These are phyloP conservation scores for Hirschioporus abietinus DNA, from an alignment of 768 basidiomycete species.

Conservation along the genomic window DNA sequence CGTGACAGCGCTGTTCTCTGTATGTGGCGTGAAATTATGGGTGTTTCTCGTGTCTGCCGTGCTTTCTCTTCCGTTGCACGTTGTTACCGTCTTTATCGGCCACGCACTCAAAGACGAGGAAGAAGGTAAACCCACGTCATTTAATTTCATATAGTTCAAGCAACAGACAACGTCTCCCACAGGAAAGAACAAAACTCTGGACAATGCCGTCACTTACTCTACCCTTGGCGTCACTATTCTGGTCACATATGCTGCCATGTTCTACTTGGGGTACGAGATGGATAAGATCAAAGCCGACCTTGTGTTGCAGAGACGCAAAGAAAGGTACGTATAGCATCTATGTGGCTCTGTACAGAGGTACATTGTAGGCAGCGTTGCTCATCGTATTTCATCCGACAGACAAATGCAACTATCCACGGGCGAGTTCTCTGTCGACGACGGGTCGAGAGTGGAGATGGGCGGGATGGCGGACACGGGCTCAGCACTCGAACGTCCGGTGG, in stretches of 20 bases:
- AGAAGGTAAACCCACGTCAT: background rate
- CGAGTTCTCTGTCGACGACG: background rate
- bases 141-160: background rate
- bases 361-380: background rate
- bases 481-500: background rate
- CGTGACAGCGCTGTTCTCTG: conserved; percentile 34
- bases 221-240: conserved; percentile 32
- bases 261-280: conserved; percentile 37
- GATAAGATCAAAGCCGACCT: conserved; percentile 14
- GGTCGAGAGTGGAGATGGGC: background rate
- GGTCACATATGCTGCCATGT: conserved; percentile 32
- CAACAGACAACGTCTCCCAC: background rate
- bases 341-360: background rate
- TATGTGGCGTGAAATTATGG: conserved; percentile 36
- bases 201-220: conserved; percentile 9
- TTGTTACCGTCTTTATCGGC: conserved; percentile 42
- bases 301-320: conserved; percentile 18
- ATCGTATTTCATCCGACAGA: background rate
- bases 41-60: conserved; percentile 35
- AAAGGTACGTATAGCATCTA: conserved; percentile 6
- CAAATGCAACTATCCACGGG: background rate
- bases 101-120: conserved; percentile 15
- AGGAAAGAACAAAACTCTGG: conserved; percentile 26
- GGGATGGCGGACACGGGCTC: background rate
- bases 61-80: conserved; percentile 38